These are phyloP conservation scores for Gymnopilus dilepis DNA, from an alignment of 768 basidiomycete species.

Conservation along the genomic window DNA sequence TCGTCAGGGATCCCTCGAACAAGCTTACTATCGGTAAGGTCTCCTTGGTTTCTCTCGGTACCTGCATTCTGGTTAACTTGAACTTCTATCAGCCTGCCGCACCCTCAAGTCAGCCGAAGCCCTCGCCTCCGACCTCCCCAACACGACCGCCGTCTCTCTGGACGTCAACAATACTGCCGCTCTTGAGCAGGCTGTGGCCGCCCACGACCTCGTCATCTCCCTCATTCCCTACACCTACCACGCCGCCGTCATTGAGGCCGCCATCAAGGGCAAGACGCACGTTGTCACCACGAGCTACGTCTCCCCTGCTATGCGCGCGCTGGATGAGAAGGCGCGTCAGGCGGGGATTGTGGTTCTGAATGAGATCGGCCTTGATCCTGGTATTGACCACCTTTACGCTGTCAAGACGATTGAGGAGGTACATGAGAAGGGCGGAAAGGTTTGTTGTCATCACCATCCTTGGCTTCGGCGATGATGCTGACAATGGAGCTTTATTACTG, in stretches of 20 bases:
- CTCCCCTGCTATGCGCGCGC: conserved; percentile 86
- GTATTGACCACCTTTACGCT: conserved; percentile 93
- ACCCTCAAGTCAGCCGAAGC: conserved; percentile 78
- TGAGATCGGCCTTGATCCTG: conserved; percentile 97
- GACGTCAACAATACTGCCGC: conserved; percentile 76
- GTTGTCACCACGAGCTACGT: conserved; percentile 98
- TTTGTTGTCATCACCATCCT: conserved; percentile 28
- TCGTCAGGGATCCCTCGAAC: conserved; percentile 82
- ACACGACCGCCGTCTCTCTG: conserved; percentile 75
- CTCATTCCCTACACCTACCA: conserved; percentile 97
- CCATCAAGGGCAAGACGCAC: conserved; percentile 86
- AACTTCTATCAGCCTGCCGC: conserved; percentile 71
- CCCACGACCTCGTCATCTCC: conserved; percentile 92
- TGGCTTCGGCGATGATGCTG: background rate
- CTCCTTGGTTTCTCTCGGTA: background rate
- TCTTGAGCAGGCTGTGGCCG: conserved; percentile 82
- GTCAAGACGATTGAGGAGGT: conserved; percentile 94
- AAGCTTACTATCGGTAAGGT: conserved; percentile 80
- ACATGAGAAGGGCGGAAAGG: conserved; percentile 94
- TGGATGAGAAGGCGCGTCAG: conserved; percentile 79
- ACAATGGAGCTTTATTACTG: background rate
- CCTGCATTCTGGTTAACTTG: background rate
- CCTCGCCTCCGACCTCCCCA: conserved; percentile 70
- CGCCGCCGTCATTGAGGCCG: conserved; percentile 87
- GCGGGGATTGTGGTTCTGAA: conserved; percentile 96